Evolutionary conservation across 2,329 filamentous ascomycete species (phyloP).

Genomic region (Penicillium sp.): DNA sequence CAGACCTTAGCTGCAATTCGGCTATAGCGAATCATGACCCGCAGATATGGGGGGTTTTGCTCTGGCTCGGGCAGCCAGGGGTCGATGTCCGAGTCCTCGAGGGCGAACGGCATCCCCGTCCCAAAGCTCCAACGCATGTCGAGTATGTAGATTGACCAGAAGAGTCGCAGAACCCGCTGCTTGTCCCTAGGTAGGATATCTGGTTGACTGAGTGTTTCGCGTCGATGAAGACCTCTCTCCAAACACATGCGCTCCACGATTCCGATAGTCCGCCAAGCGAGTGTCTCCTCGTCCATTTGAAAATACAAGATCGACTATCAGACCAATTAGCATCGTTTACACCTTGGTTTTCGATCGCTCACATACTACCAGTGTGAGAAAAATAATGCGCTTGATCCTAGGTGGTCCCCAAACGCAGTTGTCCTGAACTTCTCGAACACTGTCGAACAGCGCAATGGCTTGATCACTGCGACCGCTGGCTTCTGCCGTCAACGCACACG

Average conservation of each 20-base stretch:
- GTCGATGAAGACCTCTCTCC: constrained; percentile 77
- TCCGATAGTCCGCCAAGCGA: constrained; percentile 88
- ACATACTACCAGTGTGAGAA: constrained; percentile 52
- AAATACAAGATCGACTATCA: constrained; percentile 71
- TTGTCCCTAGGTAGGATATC: constrained; percentile 68
- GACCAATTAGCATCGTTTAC: constrained; percentile 1
- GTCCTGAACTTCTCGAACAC: constrained; percentile 69
- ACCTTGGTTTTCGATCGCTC: neutral
- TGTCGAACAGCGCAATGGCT: constrained; percentile 71
- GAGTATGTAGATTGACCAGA: constrained; percentile 85
- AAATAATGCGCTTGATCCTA: constrained; percentile 57
- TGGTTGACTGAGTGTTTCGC: constrained; percentile 65
- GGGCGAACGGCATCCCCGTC: constrained; percentile 77
- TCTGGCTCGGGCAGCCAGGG: constrained; percentile 71
- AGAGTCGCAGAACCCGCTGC: constrained; percentile 66
- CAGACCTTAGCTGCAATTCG: constrained; percentile 81
- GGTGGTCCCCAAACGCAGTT: constrained; percentile 57
- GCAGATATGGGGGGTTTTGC: constrained; percentile 63
- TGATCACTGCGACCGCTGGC: constrained; percentile 73
- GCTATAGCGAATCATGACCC: constrained; percentile 83
- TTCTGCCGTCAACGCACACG: constrained; percentile 72
- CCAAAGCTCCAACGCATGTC: constrained; percentile 86
- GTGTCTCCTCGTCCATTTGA: constrained; percentile 76
- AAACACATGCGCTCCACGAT: constrained; percentile 75
- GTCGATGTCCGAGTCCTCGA: constrained; percentile 83